Percentiles rank a stretch among this genome's conserved stretches.
Conservation (phyloP, 768 basidiomycete genomes). For the Coprinopsis cinerea region DNA sequence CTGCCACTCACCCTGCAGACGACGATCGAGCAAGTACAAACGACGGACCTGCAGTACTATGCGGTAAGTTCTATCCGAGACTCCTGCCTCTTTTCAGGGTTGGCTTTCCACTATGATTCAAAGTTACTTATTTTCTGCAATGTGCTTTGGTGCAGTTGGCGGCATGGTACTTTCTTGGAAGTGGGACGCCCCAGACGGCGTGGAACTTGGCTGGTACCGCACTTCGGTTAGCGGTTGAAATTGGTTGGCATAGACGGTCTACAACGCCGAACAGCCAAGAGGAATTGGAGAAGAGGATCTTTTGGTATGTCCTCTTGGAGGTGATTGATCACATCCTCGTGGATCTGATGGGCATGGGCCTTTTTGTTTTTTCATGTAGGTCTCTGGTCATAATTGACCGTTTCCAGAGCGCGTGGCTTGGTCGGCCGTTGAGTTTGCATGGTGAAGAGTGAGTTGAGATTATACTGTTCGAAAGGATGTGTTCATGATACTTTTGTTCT, state of each 20-base stretch:
- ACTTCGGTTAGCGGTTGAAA: conserved; percentile 56
- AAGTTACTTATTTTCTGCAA: conserved; percentile 2
- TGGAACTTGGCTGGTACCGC: conserved; percentile 29
- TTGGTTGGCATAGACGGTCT: conserved; percentile 51
- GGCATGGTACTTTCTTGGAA: conserved; percentile 30
- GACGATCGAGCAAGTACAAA: conserved; percentile 45
- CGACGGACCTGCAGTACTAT: conserved; percentile 71
- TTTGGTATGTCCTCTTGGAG: conserved; percentile 38
- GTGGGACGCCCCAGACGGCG: conserved; percentile 19
- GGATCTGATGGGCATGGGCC: too few species aligned
- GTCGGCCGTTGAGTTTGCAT: conserved; percentile 60
- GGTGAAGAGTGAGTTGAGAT: conserved; percentile 74
- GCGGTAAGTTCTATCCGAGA: conserved; percentile 49
- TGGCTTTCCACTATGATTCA: too few species aligned
- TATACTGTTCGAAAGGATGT: too few species aligned
- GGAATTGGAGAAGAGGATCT: conserved; percentile 57
- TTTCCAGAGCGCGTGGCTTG: conserved; percentile 42
- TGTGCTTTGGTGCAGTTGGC: conserved; percentile 18
- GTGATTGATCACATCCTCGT: too few species aligned
- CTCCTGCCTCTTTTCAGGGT: too few species aligned
- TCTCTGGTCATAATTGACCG: conserved; percentile 28
- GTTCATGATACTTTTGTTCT: background rate
- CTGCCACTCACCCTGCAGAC: conserved; percentile 53
- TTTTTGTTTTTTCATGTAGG: too few species aligned
- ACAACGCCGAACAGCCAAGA: conserved; percentile 34